Conservation (phyloP, 257 asterid species). For the Nicotiana otophora region DNA sequence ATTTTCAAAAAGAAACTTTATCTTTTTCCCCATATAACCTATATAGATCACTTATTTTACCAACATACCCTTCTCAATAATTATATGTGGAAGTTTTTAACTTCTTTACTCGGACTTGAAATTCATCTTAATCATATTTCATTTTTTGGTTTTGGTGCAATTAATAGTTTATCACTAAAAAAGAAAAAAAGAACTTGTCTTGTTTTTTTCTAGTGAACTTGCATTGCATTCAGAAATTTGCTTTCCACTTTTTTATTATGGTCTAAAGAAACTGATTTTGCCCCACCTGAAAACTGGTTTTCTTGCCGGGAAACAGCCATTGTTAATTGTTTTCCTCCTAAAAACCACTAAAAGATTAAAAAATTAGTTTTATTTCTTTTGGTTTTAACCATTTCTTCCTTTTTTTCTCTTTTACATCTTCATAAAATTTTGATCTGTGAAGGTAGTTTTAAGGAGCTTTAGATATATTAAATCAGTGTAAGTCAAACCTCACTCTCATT, state of each 20-base stretch:
- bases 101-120: slow-evolving; percentile 40
- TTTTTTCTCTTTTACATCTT: background rate
- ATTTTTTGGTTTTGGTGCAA: slow-evolving; percentile 34
- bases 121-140: slow-evolving; percentile 40
- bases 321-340: background rate
- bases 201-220: background rate
- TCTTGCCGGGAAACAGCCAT: background rate
- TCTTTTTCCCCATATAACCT: slow-evolving; percentile 31
- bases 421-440: slow-evolving; percentile 8
- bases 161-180: slow-evolving; percentile 6
- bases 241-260: slow-evolving; percentile 9
- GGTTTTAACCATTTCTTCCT: background rate
- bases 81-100: slow-evolving; percentile 19
- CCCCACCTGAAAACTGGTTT: slow-evolving; percentile 2
- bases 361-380: background rate
- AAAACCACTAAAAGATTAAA: background rate
- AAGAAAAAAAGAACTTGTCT: background rate
- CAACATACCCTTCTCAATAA: slow-evolving; percentile 6
- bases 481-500: background rate
- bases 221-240: slow-evolving; percentile 12
- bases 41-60: slow-evolving; percentile 5
- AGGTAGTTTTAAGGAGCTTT: background rate
- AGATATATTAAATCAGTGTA: background rate
- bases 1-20: slow-evolving; percentile 41
- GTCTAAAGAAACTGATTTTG: background rate